Base-by-base conservation (phyloP, 345 rosid genomes). In the Cardamine chenopodiifolia region DNA sequence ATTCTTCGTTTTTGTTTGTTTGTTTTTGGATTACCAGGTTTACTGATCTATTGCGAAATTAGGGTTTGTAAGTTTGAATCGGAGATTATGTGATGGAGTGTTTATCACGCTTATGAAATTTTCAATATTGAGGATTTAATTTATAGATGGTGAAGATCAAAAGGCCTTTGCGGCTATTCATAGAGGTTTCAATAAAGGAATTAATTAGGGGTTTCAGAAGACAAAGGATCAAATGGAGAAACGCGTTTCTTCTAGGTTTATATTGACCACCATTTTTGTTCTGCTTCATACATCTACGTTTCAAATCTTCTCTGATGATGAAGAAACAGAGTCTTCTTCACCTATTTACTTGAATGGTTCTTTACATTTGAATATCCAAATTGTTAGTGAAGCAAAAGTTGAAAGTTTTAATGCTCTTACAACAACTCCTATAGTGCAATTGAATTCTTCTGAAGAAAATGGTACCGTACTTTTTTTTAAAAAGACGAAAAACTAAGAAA, bases 191-290 rank as follows among this genome's bases (percentile, higher is more conserved):
- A 61, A 80, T 85, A 69, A 85, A 58, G 65, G 77, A 82, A 66
- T n/a, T 85, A 12, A 19, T 86, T 28, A 56, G 48, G 44, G 60
- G 72, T 63, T 82, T 76, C 59, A 42, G 35, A 35, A 78, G 90
- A 71, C 79, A 71, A 78, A 85, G 76, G 77, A 68, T 83, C 65
- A 81, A 53, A 79, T 81, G 84, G 90, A 88, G 88, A 82, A 86
- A 84, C 35, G 70, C 82, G 53, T 69, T 91, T 62, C 74, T 83
- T 45, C 72, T 77, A 7, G 90, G 90, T 72, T 82, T 39, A 1
- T 85, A 13, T 39, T 82, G 74, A 83, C 94, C 52, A 59, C 87
- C 11, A 70, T 79, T 53, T 88, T 84, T 22, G 23, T 87, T 75
- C 66, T 86, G 35, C 80, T 88, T 80, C 94, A 86, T 37, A 74